phyloP scores from a whole-genome alignment of 495 filamentous ascomycete genomes.

The Aspergillus asperescens region DNA sequence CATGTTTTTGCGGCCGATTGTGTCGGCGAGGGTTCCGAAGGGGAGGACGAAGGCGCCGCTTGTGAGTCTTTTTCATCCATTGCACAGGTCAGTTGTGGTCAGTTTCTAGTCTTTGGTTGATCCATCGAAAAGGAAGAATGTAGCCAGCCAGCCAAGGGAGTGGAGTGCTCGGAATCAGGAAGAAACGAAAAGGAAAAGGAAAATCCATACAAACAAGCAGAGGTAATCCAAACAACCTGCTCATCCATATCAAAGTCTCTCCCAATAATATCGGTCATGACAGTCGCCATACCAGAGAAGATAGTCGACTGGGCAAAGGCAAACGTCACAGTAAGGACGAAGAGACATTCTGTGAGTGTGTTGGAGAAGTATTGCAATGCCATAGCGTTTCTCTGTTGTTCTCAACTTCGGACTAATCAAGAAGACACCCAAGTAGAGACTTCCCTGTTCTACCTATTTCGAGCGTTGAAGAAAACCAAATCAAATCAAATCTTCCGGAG shows the following conservation, averaged over 20 bases:
- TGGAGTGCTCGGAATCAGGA: too few relatives aligned
- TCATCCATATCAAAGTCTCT: slow-evolving; percentile 56
- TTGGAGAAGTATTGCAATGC: slow-evolving; percentile 42
- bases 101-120: too few relatives aligned
- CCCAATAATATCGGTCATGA: slow-evolving; percentile 60
- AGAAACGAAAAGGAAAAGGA: slow-evolving; percentile 5
- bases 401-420: not conserved
- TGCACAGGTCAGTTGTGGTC: too few relatives aligned
- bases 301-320: slow-evolving; percentile 62
- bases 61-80: slow-evolving; percentile 44
- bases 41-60: slow-evolving; percentile 68
- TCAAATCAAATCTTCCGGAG: too few relatives aligned
- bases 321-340: slow-evolving; percentile 63
- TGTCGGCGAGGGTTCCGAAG: slow-evolving; percentile 68
- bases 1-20: slow-evolving; percentile 64
- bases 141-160: too few relatives aligned
- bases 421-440: too few relatives aligned
- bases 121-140: too few relatives aligned
- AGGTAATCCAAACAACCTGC: slow-evolving; percentile 64
- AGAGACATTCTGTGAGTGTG: slow-evolving; percentile 59
- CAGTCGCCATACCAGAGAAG: slow-evolving; percentile 52
- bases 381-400: not conserved
- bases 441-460: too few relatives aligned
- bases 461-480: too few relatives aligned
- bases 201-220: slow-evolving; percentile 55